Conservation (phyloP, 1,284 basidiomycete species). For the Volvariella volvacea region DNA sequence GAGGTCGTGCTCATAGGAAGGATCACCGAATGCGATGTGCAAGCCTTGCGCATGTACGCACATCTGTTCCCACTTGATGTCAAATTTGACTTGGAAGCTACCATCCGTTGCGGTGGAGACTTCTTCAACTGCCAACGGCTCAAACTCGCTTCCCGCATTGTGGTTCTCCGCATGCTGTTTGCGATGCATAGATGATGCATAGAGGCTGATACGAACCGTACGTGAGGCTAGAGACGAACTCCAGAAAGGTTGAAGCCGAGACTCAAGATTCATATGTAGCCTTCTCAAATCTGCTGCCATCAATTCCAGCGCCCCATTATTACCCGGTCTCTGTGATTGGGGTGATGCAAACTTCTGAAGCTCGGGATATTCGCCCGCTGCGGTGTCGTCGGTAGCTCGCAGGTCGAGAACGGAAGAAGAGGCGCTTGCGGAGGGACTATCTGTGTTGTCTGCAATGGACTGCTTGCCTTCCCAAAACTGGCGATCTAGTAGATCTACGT, state of each 20-base stretch:
- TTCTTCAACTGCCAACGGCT: constrained; percentile 42
- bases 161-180: constrained; percentile 18
- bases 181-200: constrained; percentile 28
- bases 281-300: not conserved
- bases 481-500: constrained; percentile 43
- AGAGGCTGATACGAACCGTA: constrained; percentile 50
- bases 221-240: constrained; percentile 58
- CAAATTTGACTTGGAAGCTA: constrained; percentile 59
- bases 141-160: constrained; percentile 5
- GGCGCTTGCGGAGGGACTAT: constrained; percentile 12
- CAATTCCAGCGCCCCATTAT: not conserved
- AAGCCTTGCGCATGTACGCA: constrained; percentile 52
- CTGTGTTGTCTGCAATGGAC: constrained; percentile 14
- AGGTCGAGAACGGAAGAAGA: constrained; percentile 15
- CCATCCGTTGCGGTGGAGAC: constrained; percentile 61
- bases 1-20: constrained; percentile 47
- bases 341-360: constrained; percentile 7
- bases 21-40: constrained; percentile 52
- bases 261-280: constrained; percentile 51
- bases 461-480: constrained; percentile 30
- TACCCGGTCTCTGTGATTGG: constrained; percentile 7
- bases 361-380: not conserved
- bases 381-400: constrained; percentile 12
- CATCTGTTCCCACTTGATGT: constrained; percentile 62
- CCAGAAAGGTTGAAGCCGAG: constrained; percentile 75